These are phyloP conservation scores for Suhomyces kilbournensis DNA, from an alignment of 805 yeast genomes.

Conservation along the genomic window DNA sequence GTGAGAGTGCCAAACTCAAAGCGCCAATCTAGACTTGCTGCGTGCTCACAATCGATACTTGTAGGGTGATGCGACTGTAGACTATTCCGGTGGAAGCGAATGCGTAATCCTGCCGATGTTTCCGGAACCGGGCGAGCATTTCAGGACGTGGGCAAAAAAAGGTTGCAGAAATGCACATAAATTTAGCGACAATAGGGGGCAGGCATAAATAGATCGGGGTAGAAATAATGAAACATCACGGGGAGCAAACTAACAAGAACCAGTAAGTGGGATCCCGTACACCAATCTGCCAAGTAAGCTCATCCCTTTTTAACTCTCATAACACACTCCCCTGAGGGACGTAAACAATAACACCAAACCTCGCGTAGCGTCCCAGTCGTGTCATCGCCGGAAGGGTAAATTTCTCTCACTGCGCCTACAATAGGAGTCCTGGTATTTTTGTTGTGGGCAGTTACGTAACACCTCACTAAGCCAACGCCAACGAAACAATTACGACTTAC, in stretches of 20 bases:
- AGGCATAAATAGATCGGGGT: background rate
- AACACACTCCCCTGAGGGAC: background rate
- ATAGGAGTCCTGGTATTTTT: background rate
- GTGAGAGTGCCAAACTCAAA: background rate
- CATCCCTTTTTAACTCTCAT: background rate
- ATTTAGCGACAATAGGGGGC: background rate
- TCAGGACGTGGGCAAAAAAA: background rate
- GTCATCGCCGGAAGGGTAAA: background rate
- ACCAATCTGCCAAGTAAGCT: background rate
- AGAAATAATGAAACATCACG: background rate
- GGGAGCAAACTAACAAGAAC: background rate
- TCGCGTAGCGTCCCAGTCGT: background rate
- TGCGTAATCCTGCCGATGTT: background rate
- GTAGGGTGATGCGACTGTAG: background rate
- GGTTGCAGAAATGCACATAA: background rate
- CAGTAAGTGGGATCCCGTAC: background rate
- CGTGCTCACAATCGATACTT: background rate
- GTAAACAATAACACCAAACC: background rate
- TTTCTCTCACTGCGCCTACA: slow-evolving; percentile 1
- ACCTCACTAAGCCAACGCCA: slow-evolving; percentile 1
- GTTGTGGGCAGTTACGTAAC: slow-evolving; percentile 1
- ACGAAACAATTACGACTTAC: background rate
- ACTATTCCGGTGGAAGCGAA: background rate
- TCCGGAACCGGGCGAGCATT: background rate
- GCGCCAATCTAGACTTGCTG: background rate